A percentile compares a stretch with the other conserved stretches of the same genome.
Conservation (phyloP, 2,329 filamentous ascomycete species). For the Botrytis fragariae region DNA sequence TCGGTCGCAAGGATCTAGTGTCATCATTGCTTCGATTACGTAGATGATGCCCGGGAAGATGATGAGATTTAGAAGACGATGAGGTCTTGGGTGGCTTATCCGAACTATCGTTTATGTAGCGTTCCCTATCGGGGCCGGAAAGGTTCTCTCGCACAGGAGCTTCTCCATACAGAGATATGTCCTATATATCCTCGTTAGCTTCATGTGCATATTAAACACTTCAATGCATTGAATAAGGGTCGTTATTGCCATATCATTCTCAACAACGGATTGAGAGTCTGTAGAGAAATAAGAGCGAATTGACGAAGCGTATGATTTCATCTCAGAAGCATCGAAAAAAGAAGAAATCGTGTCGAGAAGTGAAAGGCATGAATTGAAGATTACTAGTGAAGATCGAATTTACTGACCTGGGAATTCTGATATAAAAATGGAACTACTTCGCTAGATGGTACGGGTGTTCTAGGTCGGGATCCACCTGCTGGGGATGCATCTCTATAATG, state of each 20-base stretch:
- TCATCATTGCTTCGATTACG: slow-evolving; percentile 72
- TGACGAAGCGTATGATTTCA: slow-evolving; percentile 21
- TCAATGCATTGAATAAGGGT: slow-evolving; percentile 20
- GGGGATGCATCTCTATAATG: slow-evolving; percentile 65
- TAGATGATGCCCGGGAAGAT: slow-evolving; percentile 64
- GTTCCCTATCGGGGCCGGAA: slow-evolving; percentile 66
- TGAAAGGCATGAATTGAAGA: slow-evolving; percentile 11
- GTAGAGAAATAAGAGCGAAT: slow-evolving; percentile 20
- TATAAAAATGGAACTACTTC: slow-evolving; percentile 98
- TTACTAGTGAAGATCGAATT: slow-evolving; percentile 20
- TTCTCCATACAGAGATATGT: slow-evolving; percentile 74
- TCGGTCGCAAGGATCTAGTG: slow-evolving; percentile 64
- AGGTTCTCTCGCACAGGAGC: slow-evolving; percentile 71
- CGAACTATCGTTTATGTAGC: slow-evolving; percentile 52
- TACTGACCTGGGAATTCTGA: slow-evolving; percentile 73
- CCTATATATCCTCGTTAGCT: slow-evolving; percentile 45
- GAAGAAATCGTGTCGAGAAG: background rate
- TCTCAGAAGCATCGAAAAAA: background rate
- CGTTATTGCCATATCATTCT: slow-evolving; percentile 22
- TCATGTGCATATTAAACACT: background rate
- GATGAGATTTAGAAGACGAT: slow-evolving; percentile 58
- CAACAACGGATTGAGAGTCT: slow-evolving; percentile 3
- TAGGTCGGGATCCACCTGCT: slow-evolving; percentile 61
- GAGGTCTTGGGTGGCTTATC: slow-evolving; percentile 58
- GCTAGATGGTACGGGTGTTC: slow-evolving; percentile 82